These are phyloP conservation scores for Maudiozyma pseudohumilis DNA, from an alignment of 805 yeast genomes.

Conservation along the genomic window DNA sequence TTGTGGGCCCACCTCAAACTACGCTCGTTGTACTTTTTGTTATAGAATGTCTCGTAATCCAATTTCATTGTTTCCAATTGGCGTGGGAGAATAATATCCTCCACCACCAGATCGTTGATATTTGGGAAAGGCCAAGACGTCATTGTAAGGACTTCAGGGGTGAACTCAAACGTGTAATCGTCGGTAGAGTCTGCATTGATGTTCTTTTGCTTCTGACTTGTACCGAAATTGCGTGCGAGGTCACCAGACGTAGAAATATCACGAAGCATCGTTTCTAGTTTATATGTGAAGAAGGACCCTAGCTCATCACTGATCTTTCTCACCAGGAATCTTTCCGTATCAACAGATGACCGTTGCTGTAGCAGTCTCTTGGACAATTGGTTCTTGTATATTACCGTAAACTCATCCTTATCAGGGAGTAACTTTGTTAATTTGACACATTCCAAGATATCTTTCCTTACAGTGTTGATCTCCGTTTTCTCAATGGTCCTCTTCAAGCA, in stretches of 20 bases:
- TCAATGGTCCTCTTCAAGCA: conserved; percentile 39
- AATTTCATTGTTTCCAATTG: conserved; percentile 34
- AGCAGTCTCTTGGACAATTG: conserved; percentile 76
- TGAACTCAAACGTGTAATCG: conserved; percentile 31
- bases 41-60: conserved; percentile 44
- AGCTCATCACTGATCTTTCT: conserved; percentile 61
- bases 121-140: conserved; percentile 60
- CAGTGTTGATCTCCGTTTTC: conserved; percentile 29
- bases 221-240: conserved; percentile 7
- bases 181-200: neutral
- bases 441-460: conserved; percentile 37
- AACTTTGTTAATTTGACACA: conserved; percentile 56
- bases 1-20: conserved; percentile 69
- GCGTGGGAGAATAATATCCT: conserved; percentile 35
- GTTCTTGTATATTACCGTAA: conserved; percentile 74
- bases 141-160: conserved; percentile 46
- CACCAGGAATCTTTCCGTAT: conserved; percentile 61
- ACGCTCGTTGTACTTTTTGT: conserved; percentile 45
- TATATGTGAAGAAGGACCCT: conserved; percentile 70
- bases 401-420: conserved; percentile 73
- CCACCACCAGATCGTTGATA: conserved; percentile 15
- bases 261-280: conserved; percentile 77
- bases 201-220: conserved; percentile 4
- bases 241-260: conserved; percentile 59
- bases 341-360: conserved; percentile 39